Evolutionary conservation across 108 stramenopile species (phyloP).

Genomic region (Nannochloropsis gaditana): DNA sequence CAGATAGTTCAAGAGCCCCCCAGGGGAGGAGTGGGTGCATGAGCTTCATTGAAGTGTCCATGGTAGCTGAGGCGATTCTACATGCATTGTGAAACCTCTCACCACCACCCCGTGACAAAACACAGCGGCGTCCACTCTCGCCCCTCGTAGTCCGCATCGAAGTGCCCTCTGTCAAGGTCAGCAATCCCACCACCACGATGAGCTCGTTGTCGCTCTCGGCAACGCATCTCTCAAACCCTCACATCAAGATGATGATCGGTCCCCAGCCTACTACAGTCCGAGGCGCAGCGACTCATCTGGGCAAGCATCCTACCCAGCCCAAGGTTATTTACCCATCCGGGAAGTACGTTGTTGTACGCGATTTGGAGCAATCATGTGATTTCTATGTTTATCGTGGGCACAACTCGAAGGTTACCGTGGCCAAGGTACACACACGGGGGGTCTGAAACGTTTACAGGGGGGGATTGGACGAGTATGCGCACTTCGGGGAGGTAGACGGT

Average conservation of each 20-base stretch:
- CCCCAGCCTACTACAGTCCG: slow-evolving; percentile 52
- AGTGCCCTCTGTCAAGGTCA: too few species aligned
- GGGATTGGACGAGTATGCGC: slow-evolving; percentile 33
- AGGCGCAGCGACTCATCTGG: slow-evolving; percentile 47
- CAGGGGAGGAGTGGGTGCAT: too few species aligned
- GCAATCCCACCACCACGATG: too few species aligned
- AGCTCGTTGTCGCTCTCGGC: neutral
- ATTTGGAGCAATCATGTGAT: slow-evolving; percentile 40
- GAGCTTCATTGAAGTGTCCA: too few species aligned
- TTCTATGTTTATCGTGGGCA: slow-evolving; percentile 87
- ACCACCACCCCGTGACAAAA: too few species aligned
- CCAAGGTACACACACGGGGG: slow-evolving; percentile 19
- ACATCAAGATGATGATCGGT: slow-evolving; percentile 21
- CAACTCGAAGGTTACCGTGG: slow-evolving; percentile 62
- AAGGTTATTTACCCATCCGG: slow-evolving; percentile 55
- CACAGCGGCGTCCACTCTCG: too few species aligned
- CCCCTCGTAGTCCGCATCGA: too few species aligned
- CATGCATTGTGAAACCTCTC: too few species aligned
- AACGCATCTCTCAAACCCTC: neutral
- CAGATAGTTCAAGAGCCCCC: too few species aligned
- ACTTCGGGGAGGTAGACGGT: too few species aligned
- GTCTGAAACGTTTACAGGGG: neutral
- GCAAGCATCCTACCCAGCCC: slow-evolving; percentile 47
- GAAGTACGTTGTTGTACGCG: slow-evolving; percentile 55
- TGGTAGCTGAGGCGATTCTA: too few species aligned